Percentiles rank a stretch among this genome's conserved stretches.
Evolutionary conservation across 495 filamentous ascomycete species (phyloP).

Genomic region (Xylaria grammica): DNA sequence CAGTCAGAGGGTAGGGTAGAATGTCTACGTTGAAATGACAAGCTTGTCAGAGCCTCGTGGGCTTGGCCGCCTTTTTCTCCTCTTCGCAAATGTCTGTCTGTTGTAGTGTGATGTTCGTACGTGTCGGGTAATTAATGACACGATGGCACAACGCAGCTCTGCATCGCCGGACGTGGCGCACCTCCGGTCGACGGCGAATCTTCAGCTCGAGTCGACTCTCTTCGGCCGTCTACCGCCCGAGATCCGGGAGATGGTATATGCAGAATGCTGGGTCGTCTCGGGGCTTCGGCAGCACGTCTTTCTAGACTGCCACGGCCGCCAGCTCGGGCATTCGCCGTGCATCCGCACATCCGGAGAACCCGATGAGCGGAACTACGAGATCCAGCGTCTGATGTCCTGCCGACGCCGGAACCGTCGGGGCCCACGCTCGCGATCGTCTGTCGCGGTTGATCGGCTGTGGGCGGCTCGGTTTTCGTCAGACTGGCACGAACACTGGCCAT

Average conservation of each 20-base stretch:
- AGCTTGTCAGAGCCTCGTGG: too few species aligned
- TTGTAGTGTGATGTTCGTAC: too few species aligned
- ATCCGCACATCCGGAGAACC: too few species aligned
- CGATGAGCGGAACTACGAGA: not conserved
- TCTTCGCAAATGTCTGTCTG: not conserved
- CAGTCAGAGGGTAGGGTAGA: too few species aligned
- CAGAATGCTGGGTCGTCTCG: not conserved
- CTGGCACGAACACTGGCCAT: not conserved
- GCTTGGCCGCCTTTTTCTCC: too few species aligned
- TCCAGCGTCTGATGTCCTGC: not conserved
- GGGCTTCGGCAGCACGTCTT: not conserved
- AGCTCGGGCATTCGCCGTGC: not conserved
- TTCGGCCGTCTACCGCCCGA: not conserved
- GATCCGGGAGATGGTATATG: not conserved
- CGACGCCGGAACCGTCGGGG: not conserved
- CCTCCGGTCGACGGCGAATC: not conserved
- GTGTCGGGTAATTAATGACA: not conserved
- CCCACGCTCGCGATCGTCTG: not conserved
- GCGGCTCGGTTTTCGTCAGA: not conserved
- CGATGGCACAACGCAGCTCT: not conserved
- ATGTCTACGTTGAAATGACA: too few species aligned
- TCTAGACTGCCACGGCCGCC: not conserved
- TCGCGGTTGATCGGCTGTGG: not conserved
- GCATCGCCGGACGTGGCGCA: not conserved
- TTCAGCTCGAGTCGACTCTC: not conserved